Conservation (phyloP, 176 grass and related monocot genomes). For the Coix lacrymajobi region DNA sequence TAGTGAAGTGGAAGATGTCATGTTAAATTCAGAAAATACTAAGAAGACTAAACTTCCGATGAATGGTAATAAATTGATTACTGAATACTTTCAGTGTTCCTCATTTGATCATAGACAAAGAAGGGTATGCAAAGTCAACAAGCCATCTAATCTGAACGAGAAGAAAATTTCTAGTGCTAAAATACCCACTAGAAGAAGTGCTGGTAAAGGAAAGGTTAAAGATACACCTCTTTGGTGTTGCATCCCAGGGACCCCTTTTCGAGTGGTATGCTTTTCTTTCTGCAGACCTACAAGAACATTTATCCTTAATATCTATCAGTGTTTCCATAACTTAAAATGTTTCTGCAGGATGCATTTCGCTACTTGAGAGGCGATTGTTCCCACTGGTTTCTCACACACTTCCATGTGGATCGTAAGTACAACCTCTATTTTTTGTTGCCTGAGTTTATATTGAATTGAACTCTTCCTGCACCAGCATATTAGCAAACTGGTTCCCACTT, state of each 20-base stretch:
- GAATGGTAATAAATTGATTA: conserved; percentile 89
- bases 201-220: conserved; percentile 53
- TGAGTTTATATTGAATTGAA: conserved; percentile 4
- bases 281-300: neutral
- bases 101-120: conserved; percentile 39
- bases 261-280: conserved; percentile 59
- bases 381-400: conserved; percentile 96
- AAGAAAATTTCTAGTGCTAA: conserved; percentile 41
- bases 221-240: conserved; percentile 79
- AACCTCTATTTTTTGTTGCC: conserved; percentile 5
- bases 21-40: conserved; percentile 33
- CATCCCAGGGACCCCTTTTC: conserved; percentile 89
- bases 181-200: conserved; percentile 28
- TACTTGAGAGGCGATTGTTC: conserved; percentile 80
- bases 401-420: conserved; percentile 93
- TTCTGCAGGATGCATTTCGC: conserved; percentile 88
- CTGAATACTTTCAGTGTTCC: conserved; percentile 67
- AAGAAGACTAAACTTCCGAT: conserved; percentile 41
- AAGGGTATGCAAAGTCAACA: conserved; percentile 10
- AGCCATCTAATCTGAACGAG: conserved; percentile 29
- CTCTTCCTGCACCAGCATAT: neutral
- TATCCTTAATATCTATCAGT: neutral
- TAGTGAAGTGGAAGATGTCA: conserved; percentile 29
- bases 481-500: neutral
- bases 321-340: conserved; percentile 23